phyloP scores from a whole-genome alignment of 1,284 basidiomycete genomes.

The Fomes fomentarius region DNA sequence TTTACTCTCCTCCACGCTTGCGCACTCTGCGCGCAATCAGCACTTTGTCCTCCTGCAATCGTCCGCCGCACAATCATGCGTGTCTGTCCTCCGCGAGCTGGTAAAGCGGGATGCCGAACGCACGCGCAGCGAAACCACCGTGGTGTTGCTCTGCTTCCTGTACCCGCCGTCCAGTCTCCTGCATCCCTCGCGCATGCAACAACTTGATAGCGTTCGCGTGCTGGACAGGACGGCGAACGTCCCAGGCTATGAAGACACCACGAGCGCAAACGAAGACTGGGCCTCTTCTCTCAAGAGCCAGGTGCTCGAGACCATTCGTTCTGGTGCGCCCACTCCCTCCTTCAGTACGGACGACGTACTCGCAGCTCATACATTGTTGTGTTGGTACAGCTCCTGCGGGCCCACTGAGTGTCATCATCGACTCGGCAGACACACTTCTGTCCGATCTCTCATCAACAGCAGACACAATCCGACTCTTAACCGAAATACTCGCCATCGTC shows the following conservation, averaged over 20 bases:
- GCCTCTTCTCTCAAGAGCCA: conserved; percentile 15
- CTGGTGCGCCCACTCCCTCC: conserved; percentile 50
- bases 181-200: conserved; percentile 21
- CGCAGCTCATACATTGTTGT: neutral
- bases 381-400: conserved; percentile 41
- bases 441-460: conserved; percentile 60
- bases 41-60: conserved; percentile 67
- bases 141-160: conserved; percentile 66
- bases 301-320: conserved; percentile 48
- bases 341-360: too few relatives aligned
- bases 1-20: conserved; percentile 39
- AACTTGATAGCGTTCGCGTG: conserved; percentile 39
- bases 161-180: conserved; percentile 55
- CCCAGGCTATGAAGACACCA: conserved; percentile 53
- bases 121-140: conserved; percentile 28
- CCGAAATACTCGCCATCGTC: conserved; percentile 45
- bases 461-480: conserved; percentile 54
- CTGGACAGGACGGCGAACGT: conserved; percentile 58
- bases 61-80: conserved; percentile 60
- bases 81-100: conserved; percentile 51
- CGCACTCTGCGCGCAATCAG: conserved; percentile 43
- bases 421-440: conserved; percentile 66
- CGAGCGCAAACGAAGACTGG: conserved; percentile 33
- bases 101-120: conserved; percentile 7
- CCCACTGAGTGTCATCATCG: conserved; percentile 60